Base-by-base conservation (phyloP, 164 flowering plant species). In the Litsea cubeba region DNA sequence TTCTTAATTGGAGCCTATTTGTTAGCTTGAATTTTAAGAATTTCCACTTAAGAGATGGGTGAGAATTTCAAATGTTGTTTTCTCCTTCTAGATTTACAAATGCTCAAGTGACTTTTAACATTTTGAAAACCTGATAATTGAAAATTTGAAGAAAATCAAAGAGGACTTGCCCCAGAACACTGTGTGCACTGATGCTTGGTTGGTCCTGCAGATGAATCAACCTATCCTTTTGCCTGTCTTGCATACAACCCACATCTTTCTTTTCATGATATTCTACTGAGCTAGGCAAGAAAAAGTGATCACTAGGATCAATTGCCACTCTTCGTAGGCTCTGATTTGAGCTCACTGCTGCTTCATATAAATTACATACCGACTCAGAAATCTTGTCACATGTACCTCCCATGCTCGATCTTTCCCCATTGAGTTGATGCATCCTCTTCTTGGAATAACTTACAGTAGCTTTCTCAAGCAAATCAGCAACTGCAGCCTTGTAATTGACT, bases 101-200 rank as follows among this genome's bases (percentile, higher is more conserved):
- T 32, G 82, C 99, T 5, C 35, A 30, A 3, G 35, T 5, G 5
- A 5, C 35, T 30, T 5, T 30, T 30, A 4, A 1, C 6, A 30
- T 5, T 30, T 30, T 30, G 35, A 30, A 30, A 30, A 30, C 35
- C 5, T 30, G 35, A 30, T 30, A 30, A 30, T 30, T 30, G 5
- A 5, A 30, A 4, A 30, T 30, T 30, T 30, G 35, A 5, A 30
- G 35, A 30, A 95, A 63, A 64, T 95, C 98, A 54, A 90, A 95
- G 54, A 95, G 94, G 70, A 93, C 78, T 78, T 90, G 89, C 14
- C 99, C 98, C 57, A 95, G 88, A 75, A 93, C 90, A 0, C 98
- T 95, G 24, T 90, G 88, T 24, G 92, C 84, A 60, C 74, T 89
- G 40, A 89, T 83, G 72, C 80, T 83, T 67, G 93, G 95, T 10